Evolutionary conservation across 2,329 filamentous ascomycete genomes (phyloP), one percentile per base, ranked within the genome.

Genomic region (Penicillium psychrosexuale): DNA sequence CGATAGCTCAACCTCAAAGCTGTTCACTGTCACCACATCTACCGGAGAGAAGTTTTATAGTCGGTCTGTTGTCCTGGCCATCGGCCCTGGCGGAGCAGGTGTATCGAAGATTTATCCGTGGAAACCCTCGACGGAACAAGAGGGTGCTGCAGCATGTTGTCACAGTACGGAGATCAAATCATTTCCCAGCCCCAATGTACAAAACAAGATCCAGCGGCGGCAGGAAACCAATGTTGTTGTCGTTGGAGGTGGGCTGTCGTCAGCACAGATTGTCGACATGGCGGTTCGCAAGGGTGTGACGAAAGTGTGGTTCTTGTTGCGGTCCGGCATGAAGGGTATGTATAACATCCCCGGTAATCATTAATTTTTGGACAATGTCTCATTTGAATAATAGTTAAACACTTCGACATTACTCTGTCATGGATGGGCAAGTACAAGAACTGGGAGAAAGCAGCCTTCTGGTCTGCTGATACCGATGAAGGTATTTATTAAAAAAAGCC

Each of bases 391-490:
- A 33, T 30, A 62, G 80, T 90, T 47, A 93, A 93, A 71, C 85
- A 87, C 56, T 93, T 93, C 61, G 90, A 93, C 63, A 81, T 93
- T 24, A 83, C 86, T 53, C 78, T 93, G 1, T 80, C 83, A 45
- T 94, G 90, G 90, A 88, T 93, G 71, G 88, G 87, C 9, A 93
- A 93, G 68, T 93, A 89, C 70, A 85, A 86, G 53, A 93, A 93
- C 68, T 82, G 84, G 51, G 84, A 89, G 61, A 88, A 92, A 67
- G 86, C 89, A 0, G 80, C 81, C 0, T 94, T 92, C 70, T 92
- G 88, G 87, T 84, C 83, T 7, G 87, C 88, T 3, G 88, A 91
- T 62, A 83, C 82, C 6, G 86, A 90, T 56, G 80, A 84, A 64
- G 76, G 78, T 76, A 51, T 28, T 3, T 33, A 27, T 22, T 5